Conservation (phyloP, 2,329 filamentous ascomycete species). For the Coniochaeta ligniaria region DNA sequence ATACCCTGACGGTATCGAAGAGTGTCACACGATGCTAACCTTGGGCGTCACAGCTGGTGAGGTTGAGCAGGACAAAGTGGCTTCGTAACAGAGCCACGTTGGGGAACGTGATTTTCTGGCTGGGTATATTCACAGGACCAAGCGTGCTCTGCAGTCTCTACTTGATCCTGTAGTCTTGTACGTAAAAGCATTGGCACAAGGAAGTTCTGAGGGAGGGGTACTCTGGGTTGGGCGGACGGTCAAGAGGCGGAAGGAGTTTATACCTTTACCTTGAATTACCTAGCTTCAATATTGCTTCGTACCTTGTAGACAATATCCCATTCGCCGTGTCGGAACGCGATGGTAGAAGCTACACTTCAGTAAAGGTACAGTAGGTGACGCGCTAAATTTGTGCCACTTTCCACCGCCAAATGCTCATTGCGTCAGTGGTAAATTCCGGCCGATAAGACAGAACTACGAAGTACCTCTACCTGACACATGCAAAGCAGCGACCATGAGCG, state of each 20-base stretch:
- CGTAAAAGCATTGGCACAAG: background rate
- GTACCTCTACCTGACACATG: no score
- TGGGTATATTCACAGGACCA: conserved; percentile 70
- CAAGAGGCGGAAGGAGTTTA: background rate
- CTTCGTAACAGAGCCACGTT: conserved; percentile 54
- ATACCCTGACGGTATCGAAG: no score
- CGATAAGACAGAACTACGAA: conserved; percentile 2
- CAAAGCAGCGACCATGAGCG: conserved; percentile 52
- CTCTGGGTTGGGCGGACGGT: background rate
- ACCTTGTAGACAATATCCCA: no score
- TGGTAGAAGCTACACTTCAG: no score
- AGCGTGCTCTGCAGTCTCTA: conserved; percentile 59
- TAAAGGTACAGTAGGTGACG: no score
- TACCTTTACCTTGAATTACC: background rate
- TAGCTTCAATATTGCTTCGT: no score
- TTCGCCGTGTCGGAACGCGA: no score
- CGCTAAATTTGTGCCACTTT: background rate
- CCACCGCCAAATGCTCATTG: conserved; percentile 9
- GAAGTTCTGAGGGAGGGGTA: background rate
- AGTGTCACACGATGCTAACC: conserved; percentile 3
- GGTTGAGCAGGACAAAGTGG: conserved; percentile 58
- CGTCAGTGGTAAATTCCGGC: conserved; percentile 13
- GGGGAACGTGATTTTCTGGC: conserved; percentile 72
- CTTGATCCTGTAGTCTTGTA: conserved; percentile 37
- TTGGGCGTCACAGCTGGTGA: conserved; percentile 41